A percentile compares a stretch with the other conserved stretches of the same genome.
These are phyloP conservation scores for Phaeosphaeria sp. DNA, from an alignment of 2,329 filamentous ascomycete genomes.

Conservation along the genomic window DNA sequence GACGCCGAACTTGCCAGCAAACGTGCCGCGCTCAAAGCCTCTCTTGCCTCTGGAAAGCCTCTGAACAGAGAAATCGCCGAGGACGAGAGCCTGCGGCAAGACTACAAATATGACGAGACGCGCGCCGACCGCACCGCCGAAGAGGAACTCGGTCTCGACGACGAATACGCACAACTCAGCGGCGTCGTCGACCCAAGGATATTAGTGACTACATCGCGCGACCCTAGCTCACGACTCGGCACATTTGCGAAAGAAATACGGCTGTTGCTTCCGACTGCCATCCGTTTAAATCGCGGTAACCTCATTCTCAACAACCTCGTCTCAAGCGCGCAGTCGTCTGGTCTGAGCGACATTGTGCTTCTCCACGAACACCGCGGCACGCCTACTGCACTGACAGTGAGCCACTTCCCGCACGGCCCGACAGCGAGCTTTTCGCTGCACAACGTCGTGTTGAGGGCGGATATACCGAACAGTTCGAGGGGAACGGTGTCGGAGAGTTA, in stretches of 20 bases:
- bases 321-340: slow-evolving; percentile 77
- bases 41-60: slow-evolving; percentile 87
- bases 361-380: slow-evolving; percentile 88
- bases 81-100: slow-evolving; percentile 81
- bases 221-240: slow-evolving; percentile 82
- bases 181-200: slow-evolving; percentile 89
- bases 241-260: slow-evolving; percentile 93
- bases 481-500: slow-evolving; percentile 93
- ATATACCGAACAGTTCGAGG: slow-evolving; percentile 85
- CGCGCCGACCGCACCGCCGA: slow-evolving; percentile 69
- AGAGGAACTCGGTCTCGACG: slow-evolving; percentile 77
- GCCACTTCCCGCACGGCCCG: slow-evolving; percentile 86
- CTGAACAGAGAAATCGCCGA: slow-evolving; percentile 82
- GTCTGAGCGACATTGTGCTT: slow-evolving; percentile 78
- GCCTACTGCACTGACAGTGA: slow-evolving; percentile 86
- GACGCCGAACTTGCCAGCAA: slow-evolving; percentile 95
- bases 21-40: slow-evolving; percentile 82
- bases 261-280: slow-evolving; percentile 80
- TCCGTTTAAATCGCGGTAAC: slow-evolving; percentile 90
- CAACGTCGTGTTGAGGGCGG: slow-evolving; percentile 90
- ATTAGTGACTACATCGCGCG: slow-evolving; percentile 87
- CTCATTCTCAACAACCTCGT: slow-evolving; percentile 86
- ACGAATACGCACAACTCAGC: slow-evolving; percentile 90
- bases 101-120: slow-evolving; percentile 94
- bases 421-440: slow-evolving; percentile 87